Base-by-base conservation (phyloP, 495 filamentous ascomycete species). In the Xylaria intraflava region DNA sequence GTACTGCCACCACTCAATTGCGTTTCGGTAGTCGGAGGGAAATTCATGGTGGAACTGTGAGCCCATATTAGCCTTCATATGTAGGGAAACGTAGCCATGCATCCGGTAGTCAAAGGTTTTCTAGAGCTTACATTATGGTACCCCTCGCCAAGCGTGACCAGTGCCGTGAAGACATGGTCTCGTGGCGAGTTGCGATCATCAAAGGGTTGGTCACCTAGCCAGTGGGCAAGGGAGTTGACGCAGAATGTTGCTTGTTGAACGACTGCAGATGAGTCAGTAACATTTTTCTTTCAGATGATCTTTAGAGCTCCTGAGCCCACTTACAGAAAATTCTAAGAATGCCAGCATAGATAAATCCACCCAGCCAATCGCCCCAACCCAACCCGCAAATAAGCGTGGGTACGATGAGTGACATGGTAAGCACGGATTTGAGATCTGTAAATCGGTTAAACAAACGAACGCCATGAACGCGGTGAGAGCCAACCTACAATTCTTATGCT, bases 231-330 rank as follows among this genome's bases (percentile, higher is more conserved):
- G 45, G 90, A 95, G 83, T 98, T 98, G 80, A 98, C 91, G 61
- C 93, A 98, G 84, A 98, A 98, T 60, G 93, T 98, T 55, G 93
- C 93, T 72, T 98, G 93, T 76, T 98, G 93, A 59, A 98, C 90
- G 78, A 98, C 51, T 53, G 42, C 4, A 36, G 11, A 30, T 22
- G 29, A 19, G 24, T 89, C 24, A 53, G 43, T 6, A 31, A 23
- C 24, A 22, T 26, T 1, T 3, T 16, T 27, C 20, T 3, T 16
- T 33, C 11, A 33, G 14, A 4, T n/a, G 0, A 30, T 17, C 7
- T 6, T 26, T 5, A 16, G 9, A 1, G 3, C 5, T 16, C 16
- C 38, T 0, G 16, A 24, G 1, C 8, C 10, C 8, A 44, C 51
- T 40, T 46, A 53, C 51, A 60, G 83, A 94, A 96, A 71, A 96